Evolutionary conservation across 345 rosid species (phyloP).

Genomic region (Eucalyptus guilfoylei): DNA sequence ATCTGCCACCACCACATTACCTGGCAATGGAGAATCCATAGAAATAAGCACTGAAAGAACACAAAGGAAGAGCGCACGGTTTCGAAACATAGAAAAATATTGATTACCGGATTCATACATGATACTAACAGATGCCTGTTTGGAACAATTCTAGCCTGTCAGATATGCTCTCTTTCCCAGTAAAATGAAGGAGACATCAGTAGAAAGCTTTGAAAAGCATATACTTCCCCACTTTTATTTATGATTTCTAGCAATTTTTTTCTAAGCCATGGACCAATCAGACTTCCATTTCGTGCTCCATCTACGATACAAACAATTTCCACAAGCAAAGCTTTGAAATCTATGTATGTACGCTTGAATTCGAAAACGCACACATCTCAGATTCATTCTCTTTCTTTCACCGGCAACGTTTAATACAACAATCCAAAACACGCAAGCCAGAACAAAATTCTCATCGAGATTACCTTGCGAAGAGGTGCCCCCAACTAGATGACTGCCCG

Average conservation of each 20-base stretch:
- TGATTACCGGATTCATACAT: neutral
- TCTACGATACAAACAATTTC: neutral
- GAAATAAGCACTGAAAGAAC: neutral
- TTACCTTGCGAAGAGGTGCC: constrained; percentile 16
- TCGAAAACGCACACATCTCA: neutral
- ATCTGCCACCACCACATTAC: constrained; percentile 18
- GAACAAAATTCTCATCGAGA: neutral
- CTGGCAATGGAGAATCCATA: constrained; percentile 5
- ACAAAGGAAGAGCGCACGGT: neutral
- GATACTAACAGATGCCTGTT: neutral
- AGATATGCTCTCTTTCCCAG: neutral
- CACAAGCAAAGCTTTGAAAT: neutral
- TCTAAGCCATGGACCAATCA: neutral
- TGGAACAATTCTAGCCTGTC: neutral
- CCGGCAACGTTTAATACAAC: neutral
- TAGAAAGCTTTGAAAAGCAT: neutral
- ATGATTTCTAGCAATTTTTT: neutral
- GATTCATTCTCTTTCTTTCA: neutral
- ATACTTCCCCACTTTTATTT: neutral
- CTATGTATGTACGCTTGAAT: neutral
- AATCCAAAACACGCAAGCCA: neutral
- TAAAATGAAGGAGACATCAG: neutral
- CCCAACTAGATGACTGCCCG: constrained; percentile 5
- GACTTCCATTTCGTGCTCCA: neutral
- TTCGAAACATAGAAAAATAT: neutral